These are phyloP conservation scores for Coemansia sp. DNA, from an alignment of 192 early-diverging fungal genomes.

Conservation along the genomic window DNA sequence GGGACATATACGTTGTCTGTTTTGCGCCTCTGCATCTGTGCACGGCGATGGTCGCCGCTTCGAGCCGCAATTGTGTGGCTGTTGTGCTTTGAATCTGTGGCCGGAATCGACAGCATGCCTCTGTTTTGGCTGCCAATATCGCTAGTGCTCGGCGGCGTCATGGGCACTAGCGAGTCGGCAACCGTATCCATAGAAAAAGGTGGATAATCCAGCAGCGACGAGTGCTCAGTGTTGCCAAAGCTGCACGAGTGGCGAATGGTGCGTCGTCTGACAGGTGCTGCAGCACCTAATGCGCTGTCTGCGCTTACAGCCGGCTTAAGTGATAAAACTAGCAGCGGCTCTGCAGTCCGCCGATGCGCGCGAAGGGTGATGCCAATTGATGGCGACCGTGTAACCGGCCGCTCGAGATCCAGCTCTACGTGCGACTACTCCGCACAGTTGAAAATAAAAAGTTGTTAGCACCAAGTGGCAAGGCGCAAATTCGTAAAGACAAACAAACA, in stretches of 20 bases:
- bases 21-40: conserved; percentile 34
- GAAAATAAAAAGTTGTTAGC: background rate
- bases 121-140: background rate
- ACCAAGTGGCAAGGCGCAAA: background rate
- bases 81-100: conserved; percentile 26
- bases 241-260: conserved; percentile 22
- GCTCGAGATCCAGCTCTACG: conserved; percentile 9
- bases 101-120: conserved; percentile 2
- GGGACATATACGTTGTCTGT: conserved; percentile 35
- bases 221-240: conserved; percentile 12
- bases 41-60: conserved; percentile 17
- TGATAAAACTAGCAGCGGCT: conserved; percentile 5
- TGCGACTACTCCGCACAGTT: conserved; percentile 7
- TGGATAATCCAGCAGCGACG: conserved; percentile 3
- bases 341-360: conserved; percentile 2
- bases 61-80: conserved; percentile 17
- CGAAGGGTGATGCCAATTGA: conserved; percentile 9
- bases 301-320: background rate
- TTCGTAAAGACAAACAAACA: conserved; percentile 7
- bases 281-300: conserved; percentile 6
- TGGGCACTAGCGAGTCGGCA: conserved; percentile 3
- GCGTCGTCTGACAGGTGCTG: background rate
- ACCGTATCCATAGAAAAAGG: conserved; percentile 14
- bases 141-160: conserved; percentile 8
- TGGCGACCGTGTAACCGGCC: background rate